Evolutionary conservation across 2,329 filamentous ascomycete genomes (phyloP).

Genomic region (Beauveria medogensis): DNA sequence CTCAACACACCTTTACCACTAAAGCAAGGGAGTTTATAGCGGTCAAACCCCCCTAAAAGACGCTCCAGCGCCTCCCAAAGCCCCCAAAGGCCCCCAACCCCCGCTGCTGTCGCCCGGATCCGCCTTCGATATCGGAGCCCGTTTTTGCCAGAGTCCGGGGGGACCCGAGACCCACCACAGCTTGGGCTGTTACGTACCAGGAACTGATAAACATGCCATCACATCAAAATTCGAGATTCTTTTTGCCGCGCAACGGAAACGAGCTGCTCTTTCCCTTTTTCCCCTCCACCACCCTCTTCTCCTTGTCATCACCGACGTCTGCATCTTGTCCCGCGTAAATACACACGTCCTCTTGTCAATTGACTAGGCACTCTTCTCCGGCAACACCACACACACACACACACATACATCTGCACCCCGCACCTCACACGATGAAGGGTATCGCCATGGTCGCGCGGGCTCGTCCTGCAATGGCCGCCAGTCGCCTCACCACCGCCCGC

Average conservation of each 20-base stretch:
- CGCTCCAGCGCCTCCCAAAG: neutral
- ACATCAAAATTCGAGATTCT: conserved; percentile 8
- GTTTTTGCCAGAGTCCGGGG: conserved; percentile 13
- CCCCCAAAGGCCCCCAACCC: neutral
- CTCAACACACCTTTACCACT: neutral
- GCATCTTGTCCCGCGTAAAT: conserved; percentile 2
- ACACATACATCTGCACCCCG: neutral
- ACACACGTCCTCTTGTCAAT: conserved; percentile 14
- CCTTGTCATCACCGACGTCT: conserved; percentile 7
- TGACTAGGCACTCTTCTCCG: conserved; percentile 4
- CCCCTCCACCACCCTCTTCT: conserved; percentile 11
- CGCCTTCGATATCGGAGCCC: conserved; percentile 6
- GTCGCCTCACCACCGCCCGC: conserved; percentile 16
- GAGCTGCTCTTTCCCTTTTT: conserved; percentile 1
- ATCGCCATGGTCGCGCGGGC: conserved; percentile 24
- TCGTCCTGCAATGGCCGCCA: conserved; percentile 20
- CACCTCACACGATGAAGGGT: conserved; percentile 20
- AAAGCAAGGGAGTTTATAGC: neutral
- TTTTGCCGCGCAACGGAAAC: neutral
- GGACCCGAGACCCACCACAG: conserved; percentile 20
- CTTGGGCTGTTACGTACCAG: conserved; percentile 12
- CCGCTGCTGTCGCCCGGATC: conserved; percentile 3
- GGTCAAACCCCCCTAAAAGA: neutral
- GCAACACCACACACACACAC: neutral
- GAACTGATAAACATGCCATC: conserved; percentile 12